Conservation (phyloP, 2,329 filamentous ascomycete genomes). For the Aspergillus sp. region DNA sequence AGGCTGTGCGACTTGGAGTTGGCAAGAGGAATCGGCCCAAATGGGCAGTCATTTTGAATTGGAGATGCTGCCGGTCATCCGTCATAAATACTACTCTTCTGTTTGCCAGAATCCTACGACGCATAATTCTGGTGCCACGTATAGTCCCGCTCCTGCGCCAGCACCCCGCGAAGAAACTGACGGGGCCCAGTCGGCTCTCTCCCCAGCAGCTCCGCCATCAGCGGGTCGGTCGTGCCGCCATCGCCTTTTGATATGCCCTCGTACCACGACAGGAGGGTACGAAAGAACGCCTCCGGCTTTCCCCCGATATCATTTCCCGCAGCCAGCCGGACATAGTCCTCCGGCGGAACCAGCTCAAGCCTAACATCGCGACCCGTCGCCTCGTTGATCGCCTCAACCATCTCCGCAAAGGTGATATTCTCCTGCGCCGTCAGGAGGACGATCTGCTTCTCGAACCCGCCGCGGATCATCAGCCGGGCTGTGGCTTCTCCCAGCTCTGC, state of each 20-base stretch:
- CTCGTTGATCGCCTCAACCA: conserved; percentile 31
- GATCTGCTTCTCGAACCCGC: conserved; percentile 25
- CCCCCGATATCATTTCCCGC: conserved; percentile 26
- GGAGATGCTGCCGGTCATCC: too few relatives aligned
- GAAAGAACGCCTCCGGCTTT: conserved; percentile 31
- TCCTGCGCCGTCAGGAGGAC: conserved; percentile 32
- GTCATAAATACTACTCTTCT: too few relatives aligned
- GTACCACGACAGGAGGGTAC: conserved; percentile 36
- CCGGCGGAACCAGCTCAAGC: conserved; percentile 24
- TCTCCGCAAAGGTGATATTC: conserved; percentile 24
- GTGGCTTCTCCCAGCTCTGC: conserved; percentile 48
- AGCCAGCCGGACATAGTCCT: conserved; percentile 25
- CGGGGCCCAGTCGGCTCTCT: conserved; percentile 35
- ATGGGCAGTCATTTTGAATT: too few relatives aligned
- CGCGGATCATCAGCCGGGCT: conserved; percentile 41
- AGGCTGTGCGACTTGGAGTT: too few relatives aligned
- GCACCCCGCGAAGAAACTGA: conserved; percentile 20
- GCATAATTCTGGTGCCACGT: conserved; percentile 40
- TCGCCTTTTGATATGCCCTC: conserved; percentile 39
- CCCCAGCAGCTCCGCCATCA: conserved; percentile 38
- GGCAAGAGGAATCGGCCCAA: too few relatives aligned
- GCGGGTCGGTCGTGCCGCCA: conserved; percentile 31
- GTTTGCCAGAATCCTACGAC: neutral
- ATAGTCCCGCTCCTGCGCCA: conserved; percentile 26
- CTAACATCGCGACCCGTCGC: conserved; percentile 23